A percentile compares a stretch with the other conserved stretches of the same genome.
Evolutionary conservation across 495 filamentous ascomycete genomes (phyloP).

Genomic region (Penicilliopsis zonata): DNA sequence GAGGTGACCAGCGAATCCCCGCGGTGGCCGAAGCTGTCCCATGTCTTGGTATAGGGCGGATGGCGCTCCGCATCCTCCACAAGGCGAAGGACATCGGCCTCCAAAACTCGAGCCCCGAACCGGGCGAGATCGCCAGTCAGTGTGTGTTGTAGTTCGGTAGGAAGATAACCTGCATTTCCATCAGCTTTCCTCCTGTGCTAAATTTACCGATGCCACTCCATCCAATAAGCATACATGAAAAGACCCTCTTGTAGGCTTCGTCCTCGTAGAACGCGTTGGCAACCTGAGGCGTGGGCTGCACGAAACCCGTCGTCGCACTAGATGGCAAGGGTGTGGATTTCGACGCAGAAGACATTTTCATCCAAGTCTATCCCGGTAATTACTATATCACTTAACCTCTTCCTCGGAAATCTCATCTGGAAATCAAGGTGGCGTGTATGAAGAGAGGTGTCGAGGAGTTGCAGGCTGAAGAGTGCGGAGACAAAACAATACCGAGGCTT

Average conservation of each 20-base stretch:
- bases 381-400: too few species aligned
- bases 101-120: conserved; percentile 12
- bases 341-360: not conserved
- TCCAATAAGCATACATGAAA: not conserved
- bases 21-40: conserved; percentile 9
- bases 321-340: conserved; percentile 2
- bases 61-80: conserved; percentile 48
- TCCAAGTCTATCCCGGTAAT: too few species aligned
- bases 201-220: not conserved
- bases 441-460: too few species aligned
- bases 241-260: not conserved
- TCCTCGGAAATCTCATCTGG: too few species aligned
- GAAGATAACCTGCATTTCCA: not conserved
- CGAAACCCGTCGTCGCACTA: conserved; percentile 6
- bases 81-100: conserved; percentile 7
- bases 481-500: too few species aligned
- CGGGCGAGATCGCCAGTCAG: not conserved
- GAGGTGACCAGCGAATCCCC: conserved; percentile 7
- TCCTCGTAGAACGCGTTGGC: not conserved
- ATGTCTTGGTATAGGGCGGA: conserved; percentile 38
- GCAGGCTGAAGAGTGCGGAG: too few species aligned
- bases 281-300: conserved; percentile 2
- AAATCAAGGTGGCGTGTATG: too few species aligned
- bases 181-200: too few species aligned
- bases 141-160: not conserved